A percentile compares a stretch with the other conserved stretches of the same genome.
Conservation (phyloP, 768 basidiomycete species). For the Rhizopogon vinicolor region DNA sequence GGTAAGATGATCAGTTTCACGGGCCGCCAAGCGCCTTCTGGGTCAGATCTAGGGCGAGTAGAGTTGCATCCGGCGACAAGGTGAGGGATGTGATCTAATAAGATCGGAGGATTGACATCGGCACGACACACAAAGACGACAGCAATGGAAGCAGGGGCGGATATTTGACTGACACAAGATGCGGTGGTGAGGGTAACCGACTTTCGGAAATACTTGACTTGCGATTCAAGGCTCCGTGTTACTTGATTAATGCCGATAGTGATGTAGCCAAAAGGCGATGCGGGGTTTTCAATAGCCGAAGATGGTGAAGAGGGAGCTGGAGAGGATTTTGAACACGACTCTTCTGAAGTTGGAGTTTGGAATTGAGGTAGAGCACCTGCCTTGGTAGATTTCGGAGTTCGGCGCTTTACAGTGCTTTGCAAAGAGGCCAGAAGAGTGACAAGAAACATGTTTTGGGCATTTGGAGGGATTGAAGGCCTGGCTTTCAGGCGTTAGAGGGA, state of each 20-base stretch:
- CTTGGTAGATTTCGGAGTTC: background rate
- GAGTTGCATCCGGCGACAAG: slow-evolving; percentile 78
- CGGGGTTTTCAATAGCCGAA: background rate
- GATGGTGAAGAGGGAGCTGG: background rate
- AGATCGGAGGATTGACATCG: slow-evolving; percentile 68
- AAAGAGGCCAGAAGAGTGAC: slow-evolving; percentile 46
- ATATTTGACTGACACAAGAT: background rate
- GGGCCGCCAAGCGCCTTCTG: slow-evolving; percentile 18
- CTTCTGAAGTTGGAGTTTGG: background rate
- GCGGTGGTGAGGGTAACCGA: background rate
- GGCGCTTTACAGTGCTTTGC: slow-evolving; percentile 26
- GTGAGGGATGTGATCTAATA: slow-evolving; percentile 73
- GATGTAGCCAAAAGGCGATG: slow-evolving; percentile 35
- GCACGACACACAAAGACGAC: slow-evolving; percentile 67
- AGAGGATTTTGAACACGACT: no score
- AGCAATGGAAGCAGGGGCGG: slow-evolving; percentile 13
- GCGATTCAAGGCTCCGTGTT: slow-evolving; percentile 64
- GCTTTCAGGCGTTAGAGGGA: background rate
- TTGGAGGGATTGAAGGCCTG: slow-evolving; percentile 62
- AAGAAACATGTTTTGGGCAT: slow-evolving; percentile 58
- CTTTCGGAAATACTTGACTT: slow-evolving; percentile 33
- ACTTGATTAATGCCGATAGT: slow-evolving; percentile 77
- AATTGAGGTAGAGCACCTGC: background rate
- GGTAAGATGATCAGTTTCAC: slow-evolving; percentile 64
- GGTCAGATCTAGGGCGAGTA: slow-evolving; percentile 2